Evolutionary conservation across 768 basidiomycete genomes (phyloP), one percentile per base, ranked within the genome.

Genomic region (Phlebiopsis gigantea): DNA sequence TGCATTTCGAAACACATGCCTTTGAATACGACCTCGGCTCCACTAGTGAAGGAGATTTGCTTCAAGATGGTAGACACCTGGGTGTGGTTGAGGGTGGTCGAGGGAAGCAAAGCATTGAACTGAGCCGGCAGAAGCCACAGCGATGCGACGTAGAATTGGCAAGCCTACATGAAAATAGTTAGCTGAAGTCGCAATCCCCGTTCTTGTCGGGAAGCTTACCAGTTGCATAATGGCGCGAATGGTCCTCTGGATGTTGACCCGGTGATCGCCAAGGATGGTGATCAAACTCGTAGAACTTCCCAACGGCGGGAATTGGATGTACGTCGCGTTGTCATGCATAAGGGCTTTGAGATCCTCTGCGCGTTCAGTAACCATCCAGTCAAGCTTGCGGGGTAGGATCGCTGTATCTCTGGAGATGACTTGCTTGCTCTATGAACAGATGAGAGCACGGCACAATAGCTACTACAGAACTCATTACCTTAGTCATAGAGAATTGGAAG

Each of bases 341-440:
- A 94, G 82, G 4, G 85, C 79, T 72, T 87, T 93, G 66, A 99
- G 76, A 61, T 98, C 96, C 26, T 98, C 95, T 10, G 88, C 77
- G n/a, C 90, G 85, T 70, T 99, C 93, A n/a, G 90, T 91, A 54
- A 97, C 83, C 83, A 99, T 88, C 95, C 96, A 98, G 66, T 99
- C 96, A 59, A 99, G 79, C 70, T 99, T 99, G 60, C 96, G 88
- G 56, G 96, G 96, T 22, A 97, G 80, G 55, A 98, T 89, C 5
- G 93, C 91, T 15, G 92, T 93, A 68, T 99, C 95, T 58, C 93
- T 78, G 7, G 96, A 95, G 56, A 97, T 86, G 57, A 97, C 83
- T 46, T 83, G 79, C 69, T 95, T 93, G 67, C 85, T 87, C 96
- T 98, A 65, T 22, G 52, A 56, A 51, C 17, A 48, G 21, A 17